Conservation (phyloP, 1,284 basidiomycete species). For the Sutorius eximius region DNA sequence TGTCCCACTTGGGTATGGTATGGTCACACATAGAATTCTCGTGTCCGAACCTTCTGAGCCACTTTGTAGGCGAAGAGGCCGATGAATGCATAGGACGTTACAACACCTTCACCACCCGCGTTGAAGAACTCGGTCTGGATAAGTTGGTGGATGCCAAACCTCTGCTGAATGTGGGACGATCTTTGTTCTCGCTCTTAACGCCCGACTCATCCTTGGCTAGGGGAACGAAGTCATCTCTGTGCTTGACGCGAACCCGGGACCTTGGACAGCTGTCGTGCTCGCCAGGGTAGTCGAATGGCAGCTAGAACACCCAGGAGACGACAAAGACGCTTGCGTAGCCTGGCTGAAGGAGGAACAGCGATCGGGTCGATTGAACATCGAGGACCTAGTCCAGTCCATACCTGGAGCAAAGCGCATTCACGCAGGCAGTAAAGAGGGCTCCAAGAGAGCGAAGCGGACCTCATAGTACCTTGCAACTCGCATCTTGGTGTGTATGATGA, state of each 20-base stretch:
- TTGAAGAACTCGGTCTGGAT: constrained; percentile 65
- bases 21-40: constrained; percentile 14
- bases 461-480: constrained; percentile 3
- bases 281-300: constrained; percentile 78
- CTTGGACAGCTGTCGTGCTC: constrained; percentile 68
- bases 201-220: constrained; percentile 42
- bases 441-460: constrained; percentile 49
- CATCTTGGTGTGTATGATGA: background rate
- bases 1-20: constrained; percentile 60
- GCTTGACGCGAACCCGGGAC: constrained; percentile 61
- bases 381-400: constrained; percentile 25
- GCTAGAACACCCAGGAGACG: constrained; percentile 67
- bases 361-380: constrained; percentile 44
- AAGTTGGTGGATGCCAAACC: constrained; percentile 66
- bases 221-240: constrained; percentile 65
- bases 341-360: constrained; percentile 65
- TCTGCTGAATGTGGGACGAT: constrained; percentile 69
- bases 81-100: constrained; percentile 57
- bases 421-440: constrained; percentile 30
- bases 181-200: background rate
- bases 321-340: constrained; percentile 61
- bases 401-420: constrained; percentile 29
- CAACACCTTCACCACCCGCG: constrained; percentile 58
- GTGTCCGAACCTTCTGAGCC: constrained; percentile 2
- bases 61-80: constrained; percentile 43